Evolutionary conservation across 306 rosid species (phyloP).

Genomic region (Erythrophleum fordii): DNA sequence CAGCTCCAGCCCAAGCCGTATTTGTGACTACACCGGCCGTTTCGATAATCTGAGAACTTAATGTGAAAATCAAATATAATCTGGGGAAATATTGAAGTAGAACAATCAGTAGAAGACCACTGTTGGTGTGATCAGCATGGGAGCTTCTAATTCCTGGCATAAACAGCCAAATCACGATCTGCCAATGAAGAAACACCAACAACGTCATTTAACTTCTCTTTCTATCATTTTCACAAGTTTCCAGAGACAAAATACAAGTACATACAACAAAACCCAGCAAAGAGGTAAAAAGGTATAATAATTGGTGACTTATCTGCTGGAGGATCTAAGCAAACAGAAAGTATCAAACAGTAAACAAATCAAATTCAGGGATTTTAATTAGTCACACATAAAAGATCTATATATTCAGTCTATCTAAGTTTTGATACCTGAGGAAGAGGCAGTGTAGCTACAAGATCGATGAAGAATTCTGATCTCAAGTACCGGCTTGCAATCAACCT

Average conservation of each 20-base stretch:
- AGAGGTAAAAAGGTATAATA: too few relatives aligned
- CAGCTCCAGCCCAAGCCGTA: conserved; percentile 99
- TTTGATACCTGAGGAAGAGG: conserved; percentile 93
- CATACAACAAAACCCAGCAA: background rate
- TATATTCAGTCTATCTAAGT: background rate
- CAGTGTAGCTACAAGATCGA: conserved; percentile 76
- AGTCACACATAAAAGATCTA: background rate
- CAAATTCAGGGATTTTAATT: background rate
- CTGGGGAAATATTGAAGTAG: conserved; percentile 85
- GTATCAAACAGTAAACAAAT: background rate
- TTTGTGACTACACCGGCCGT: conserved; percentile 86
- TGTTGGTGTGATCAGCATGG: conserved; percentile 70
- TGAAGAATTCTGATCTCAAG: conserved; percentile 72
- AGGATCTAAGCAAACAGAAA: too few relatives aligned
- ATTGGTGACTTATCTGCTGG: too few relatives aligned
- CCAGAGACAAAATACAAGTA: background rate
- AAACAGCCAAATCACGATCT: conserved; percentile 90
- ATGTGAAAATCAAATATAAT: conserved; percentile 80
- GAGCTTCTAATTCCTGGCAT: conserved; percentile 82
- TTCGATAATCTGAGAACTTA: conserved; percentile 85
- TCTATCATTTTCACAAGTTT: background rate
- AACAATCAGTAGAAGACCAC: conserved; percentile 75
- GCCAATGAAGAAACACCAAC: conserved; percentile 43
- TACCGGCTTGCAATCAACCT: conserved; percentile 65
- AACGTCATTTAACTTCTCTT: conserved; percentile 34